These are phyloP conservation scores for Fusarium cyanostomum DNA, from an alignment of 2,329 filamentous ascomycete genomes.

Conservation along the genomic window DNA sequence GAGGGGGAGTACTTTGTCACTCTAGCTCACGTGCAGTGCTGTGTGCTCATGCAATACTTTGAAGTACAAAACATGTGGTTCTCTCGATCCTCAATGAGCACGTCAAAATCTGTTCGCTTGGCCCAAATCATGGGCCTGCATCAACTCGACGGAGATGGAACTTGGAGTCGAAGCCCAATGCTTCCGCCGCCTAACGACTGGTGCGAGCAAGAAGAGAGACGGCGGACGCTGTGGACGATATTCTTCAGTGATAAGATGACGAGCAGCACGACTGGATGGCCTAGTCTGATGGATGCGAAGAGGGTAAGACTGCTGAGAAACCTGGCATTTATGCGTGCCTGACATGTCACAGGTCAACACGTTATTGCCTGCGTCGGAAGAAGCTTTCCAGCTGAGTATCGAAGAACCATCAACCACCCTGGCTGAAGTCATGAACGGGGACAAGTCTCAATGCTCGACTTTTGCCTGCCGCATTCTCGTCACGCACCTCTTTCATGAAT, in stretches of 20 bases:
- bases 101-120: conserved; percentile 73
- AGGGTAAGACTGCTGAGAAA: conserved; percentile 56
- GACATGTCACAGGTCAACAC: conserved; percentile 67
- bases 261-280: conserved; percentile 88
- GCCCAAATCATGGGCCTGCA: conserved; percentile 84
- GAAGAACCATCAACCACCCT: conserved; percentile 70
- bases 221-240: conserved; percentile 82
- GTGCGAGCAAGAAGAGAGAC: conserved; percentile 76
- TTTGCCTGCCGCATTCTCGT: conserved; percentile 77
- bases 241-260: conserved; percentile 84
- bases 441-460: conserved; percentile 62
- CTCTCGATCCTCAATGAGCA: conserved; percentile 82
- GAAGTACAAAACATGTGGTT: conserved; percentile 87
- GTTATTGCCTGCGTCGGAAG: conserved; percentile 77
- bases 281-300: conserved; percentile 76
- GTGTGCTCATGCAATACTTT: conserved; percentile 74
- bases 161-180: conserved; percentile 70
- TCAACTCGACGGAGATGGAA: conserved; percentile 71
- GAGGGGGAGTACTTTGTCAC: conserved; percentile 53
- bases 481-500: conserved; percentile 79
- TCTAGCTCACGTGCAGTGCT: conserved; percentile 78
- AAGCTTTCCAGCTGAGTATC: conserved; percentile 73
- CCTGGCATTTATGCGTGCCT: background rate
- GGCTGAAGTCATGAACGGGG: conserved; percentile 66
- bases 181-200: conserved; percentile 78